Base-by-base conservation (phyloP, 1,284 basidiomycete species). In the Bondarzewia mesenterica region DNA sequence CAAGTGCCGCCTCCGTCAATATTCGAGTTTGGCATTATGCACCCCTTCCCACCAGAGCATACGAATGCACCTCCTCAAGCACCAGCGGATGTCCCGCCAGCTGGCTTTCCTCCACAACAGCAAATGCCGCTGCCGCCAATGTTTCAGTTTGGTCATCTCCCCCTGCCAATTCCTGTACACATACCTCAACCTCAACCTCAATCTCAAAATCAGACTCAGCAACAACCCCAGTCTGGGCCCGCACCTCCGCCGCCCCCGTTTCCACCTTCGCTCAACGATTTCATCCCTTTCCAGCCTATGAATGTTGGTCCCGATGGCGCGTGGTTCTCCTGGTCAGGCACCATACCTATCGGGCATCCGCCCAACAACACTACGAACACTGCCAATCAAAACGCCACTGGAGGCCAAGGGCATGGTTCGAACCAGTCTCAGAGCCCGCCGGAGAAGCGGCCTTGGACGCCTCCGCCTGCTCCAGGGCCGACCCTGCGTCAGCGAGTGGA, bases 401-500 rank as follows among this genome's bases (percentile, higher is more conserved):
- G 12, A 10, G 29, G 29, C 4, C 29, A 7, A n/a, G 32, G 32
- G 21, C 38, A 12, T 40, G 38, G 38, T 10, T 10, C 5, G 38
- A 16, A 16, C n/a, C 22, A 16, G 29, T 18, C 15, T 20, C 22
- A 29, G 14, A 14, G 25, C 10, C 35, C 27, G 6, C 14, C 50
- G 42, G 44, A 51, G 44, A 58, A 53, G 39, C 57, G 55, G 37
- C 12, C 50, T n/a, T 72, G 70, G 70, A 58, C 60, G 4, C 57
- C 59, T 1, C 70, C 70, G 0, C 60, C 69, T 2, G 57, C 69
- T 5, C 68, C 69, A 0, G 70, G 70, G 5, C 62, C 61, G 26
- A 70, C 84, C 3, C 63, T 89, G 37, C 80, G 86, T 21, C 77
- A 86, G 60, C 73, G 78, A 4, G 69, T 89, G 18, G 85, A 89